Evolutionary conservation across 1,139 yeast genomes (phyloP), one percentile per base, ranked within the genome.

Genomic region (Yamadazyma jaroonii): DNA sequence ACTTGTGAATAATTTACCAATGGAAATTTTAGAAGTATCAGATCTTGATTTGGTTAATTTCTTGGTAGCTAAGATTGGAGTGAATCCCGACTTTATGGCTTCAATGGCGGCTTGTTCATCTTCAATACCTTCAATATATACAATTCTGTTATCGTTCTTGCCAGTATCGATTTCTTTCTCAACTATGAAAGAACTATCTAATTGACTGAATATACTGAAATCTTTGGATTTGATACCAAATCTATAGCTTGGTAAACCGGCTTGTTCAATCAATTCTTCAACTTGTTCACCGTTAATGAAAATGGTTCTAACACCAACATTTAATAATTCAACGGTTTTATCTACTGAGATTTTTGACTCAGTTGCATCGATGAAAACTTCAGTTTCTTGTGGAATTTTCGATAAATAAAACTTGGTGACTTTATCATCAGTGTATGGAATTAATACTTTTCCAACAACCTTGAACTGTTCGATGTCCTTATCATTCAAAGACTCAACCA

Each of bases 241-340:
- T 47, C 89, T 67, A 25, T 72, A 67, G 22, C 71, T 61, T 35
- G 95, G 90, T 40, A 87, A 76, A 7, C 84, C 86, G 7, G 74
- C 61, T 3, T 59, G 68, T 2, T 56, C 53, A 13, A 75, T 58
- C 20, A 58, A 56, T 0, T 56, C 57, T 2, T 67, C 70, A 23
- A 57, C 59, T 34, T 61, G 61, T 0, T 48, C 38, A 13, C 57
- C 57, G 2, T 59, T 44, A 22, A 77, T 75, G 45, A 84, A 65
- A 2, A 86, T 55, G 12, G 70, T 68, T 25, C 64, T 55, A 13
- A 84, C 77, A 23, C 96, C 96, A 37, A 72, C 72, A 53, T 89
- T 88, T 46, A 86, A 72, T 26, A 86, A 54, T 9, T 66, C 70
- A 28, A 85, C 67, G 20, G 77, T 55, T 26, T 65, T 61, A 40